A percentile compares a stretch with the other conserved stretches of the same genome.
These are phyloP conservation scores for Cryptococcus sp. DNA, from an alignment of 1,284 basidiomycete species.

Conservation along the genomic window DNA sequence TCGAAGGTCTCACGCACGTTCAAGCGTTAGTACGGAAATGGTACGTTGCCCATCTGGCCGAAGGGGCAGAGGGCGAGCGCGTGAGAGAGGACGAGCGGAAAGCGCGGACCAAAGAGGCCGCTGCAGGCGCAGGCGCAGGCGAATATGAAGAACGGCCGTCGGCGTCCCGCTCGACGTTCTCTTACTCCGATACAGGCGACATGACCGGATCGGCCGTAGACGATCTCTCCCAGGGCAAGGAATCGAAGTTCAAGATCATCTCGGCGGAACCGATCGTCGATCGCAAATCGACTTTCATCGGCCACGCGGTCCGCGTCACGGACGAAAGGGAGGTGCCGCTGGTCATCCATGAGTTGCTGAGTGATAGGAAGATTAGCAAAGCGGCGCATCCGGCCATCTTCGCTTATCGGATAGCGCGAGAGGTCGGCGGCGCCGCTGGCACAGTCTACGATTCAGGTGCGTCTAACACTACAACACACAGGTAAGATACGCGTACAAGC, in stretches of 20 bases:
- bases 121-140: background rate
- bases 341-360: conserved; percentile 70
- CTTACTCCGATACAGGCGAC: background rate
- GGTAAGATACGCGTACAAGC: background rate
- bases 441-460: conserved; percentile 43
- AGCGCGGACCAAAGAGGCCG: background rate
- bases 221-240: conserved; percentile 5
- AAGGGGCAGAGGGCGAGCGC: conserved; percentile 62
- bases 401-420: conserved; percentile 60
- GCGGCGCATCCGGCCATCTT: conserved; percentile 88
- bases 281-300: conserved; percentile 79
- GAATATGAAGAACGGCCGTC: background rate
- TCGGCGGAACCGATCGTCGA: conserved; percentile 76
- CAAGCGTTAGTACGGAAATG: conserved; percentile 67
- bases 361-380: conserved; percentile 61
- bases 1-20: conserved; percentile 82
- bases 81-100: conserved; percentile 61
- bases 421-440: conserved; percentile 44
- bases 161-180: background rate
- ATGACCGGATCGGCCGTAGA: background rate
- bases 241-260: conserved; percentile 62
- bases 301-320: conserved; percentile 74
- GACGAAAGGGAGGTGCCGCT: conserved; percentile 75
- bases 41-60: conserved; percentile 67
- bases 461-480: conserved; percentile 14